Evolutionary conservation across 2,329 filamentous ascomycete genomes (phyloP).

Genomic region (Alternaria atra): DNA sequence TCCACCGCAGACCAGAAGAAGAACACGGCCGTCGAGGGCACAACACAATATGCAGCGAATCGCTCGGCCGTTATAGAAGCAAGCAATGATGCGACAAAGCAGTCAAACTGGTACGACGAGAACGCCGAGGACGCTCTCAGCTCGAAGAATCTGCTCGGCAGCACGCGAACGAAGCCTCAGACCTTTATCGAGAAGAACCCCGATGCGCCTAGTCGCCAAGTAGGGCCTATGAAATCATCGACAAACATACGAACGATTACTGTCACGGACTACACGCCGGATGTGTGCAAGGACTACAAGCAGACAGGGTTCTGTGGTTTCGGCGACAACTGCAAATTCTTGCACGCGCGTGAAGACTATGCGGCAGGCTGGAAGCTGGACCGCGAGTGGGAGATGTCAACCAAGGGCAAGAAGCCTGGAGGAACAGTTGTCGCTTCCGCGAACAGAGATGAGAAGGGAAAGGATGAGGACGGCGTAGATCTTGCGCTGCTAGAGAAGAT

Average conservation of each 20-base stretch:
- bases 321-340: constrained; percentile 82
- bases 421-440: constrained; percentile 66
- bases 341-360: constrained; percentile 79
- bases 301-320: constrained; percentile 72
- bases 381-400: constrained; percentile 87
- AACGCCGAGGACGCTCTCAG: constrained; percentile 61
- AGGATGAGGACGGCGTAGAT: constrained; percentile 66
- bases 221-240: constrained; percentile 87
- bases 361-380: constrained; percentile 97
- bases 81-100: constrained; percentile 88
- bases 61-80: constrained; percentile 69
- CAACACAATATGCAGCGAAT: constrained; percentile 68
- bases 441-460: constrained; percentile 56
- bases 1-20: constrained; percentile 65
- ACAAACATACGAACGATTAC: constrained; percentile 92
- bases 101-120: constrained; percentile 89
- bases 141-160: constrained; percentile 67
- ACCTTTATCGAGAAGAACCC: constrained; percentile 82
- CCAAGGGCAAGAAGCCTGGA: constrained; percentile 66
- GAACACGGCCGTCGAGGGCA: constrained; percentile 49
- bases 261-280: constrained; percentile 87
- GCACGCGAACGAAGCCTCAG: constrained; percentile 56
- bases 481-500: constrained; percentile 81
- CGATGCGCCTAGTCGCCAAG: constrained; percentile 71
- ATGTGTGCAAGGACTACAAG: constrained; percentile 96